These are phyloP conservation scores for Leccinum olivaceopallidum DNA, from an alignment of 768 basidiomycete species.

Conservation along the genomic window DNA sequence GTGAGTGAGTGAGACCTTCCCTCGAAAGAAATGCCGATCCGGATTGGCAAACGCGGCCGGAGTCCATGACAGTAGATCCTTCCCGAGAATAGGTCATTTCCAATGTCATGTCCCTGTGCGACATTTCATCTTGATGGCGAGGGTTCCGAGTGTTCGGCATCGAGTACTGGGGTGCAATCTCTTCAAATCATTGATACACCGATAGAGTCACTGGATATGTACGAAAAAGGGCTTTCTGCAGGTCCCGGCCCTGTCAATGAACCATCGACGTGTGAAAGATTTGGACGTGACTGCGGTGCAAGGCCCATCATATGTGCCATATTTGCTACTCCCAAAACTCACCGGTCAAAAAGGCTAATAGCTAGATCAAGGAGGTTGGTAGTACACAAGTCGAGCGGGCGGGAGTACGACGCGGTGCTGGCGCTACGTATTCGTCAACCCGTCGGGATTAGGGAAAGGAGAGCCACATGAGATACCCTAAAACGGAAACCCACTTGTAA, in stretches of 20 bases:
- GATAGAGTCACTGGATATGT: background rate
- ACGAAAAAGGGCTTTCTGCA: background rate
- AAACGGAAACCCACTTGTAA: slow-evolving; percentile 26
- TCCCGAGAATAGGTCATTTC: slow-evolving; percentile 20
- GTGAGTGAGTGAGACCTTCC: background rate
- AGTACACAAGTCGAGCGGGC: background rate
- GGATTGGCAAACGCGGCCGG: slow-evolving; percentile 9
- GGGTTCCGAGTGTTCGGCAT: background rate
- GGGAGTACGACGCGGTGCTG: background rate
- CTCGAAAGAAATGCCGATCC: background rate
- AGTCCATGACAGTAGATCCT: slow-evolving; percentile 18
- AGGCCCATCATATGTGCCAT: background rate
- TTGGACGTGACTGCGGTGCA: background rate
- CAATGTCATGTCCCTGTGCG: slow-evolving; percentile 20
- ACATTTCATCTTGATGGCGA: slow-evolving; percentile 8
- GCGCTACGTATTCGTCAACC: background rate
- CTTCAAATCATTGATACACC: background rate
- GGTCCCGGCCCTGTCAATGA: background rate
- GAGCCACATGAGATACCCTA: slow-evolving; percentile 21
- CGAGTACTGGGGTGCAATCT: slow-evolving; percentile 1
- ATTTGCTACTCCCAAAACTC: background rate
- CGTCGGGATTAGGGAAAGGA: slow-evolving; percentile 3
- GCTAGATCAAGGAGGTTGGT: background rate
- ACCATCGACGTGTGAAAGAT: background rate
- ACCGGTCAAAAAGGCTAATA: background rate